These are phyloP conservation scores for Diaporthe velutina DNA, from an alignment of 2,329 filamentous ascomycete species.

Conservation along the genomic window DNA sequence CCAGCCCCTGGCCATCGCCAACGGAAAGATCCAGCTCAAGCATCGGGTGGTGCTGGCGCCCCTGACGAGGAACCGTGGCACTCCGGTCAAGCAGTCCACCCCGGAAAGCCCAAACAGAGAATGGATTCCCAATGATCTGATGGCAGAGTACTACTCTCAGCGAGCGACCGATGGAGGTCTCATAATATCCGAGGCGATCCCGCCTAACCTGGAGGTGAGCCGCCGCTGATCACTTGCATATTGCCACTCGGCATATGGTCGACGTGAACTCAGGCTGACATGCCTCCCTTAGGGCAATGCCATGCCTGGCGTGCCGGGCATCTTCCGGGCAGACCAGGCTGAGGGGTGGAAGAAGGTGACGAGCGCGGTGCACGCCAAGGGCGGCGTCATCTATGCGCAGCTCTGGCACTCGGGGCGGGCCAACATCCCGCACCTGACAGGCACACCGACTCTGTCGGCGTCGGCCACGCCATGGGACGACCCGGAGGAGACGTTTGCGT, in stretches of 20 bases:
- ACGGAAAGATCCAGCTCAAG: slow-evolving; percentile 35
- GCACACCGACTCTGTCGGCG: slow-evolving; percentile 26
- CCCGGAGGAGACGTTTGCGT: slow-evolving; percentile 25
- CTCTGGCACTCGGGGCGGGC: slow-evolving; percentile 71
- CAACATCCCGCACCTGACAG: slow-evolving; percentile 38
- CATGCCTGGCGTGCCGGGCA: slow-evolving; percentile 63
- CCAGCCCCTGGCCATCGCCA: slow-evolving; percentile 50
- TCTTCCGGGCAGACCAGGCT: slow-evolving; percentile 66
- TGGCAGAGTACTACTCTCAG: slow-evolving; percentile 37
- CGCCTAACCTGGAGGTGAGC: slow-evolving; percentile 33
- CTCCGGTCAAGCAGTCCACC: slow-evolving; percentile 33
- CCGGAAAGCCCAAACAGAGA: slow-evolving; percentile 35
- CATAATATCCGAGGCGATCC: slow-evolving; percentile 36
- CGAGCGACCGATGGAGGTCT: slow-evolving; percentile 35
- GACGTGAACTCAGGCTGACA: neutral
- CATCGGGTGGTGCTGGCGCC: slow-evolving; percentile 40
- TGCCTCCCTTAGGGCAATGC: slow-evolving; percentile 38
- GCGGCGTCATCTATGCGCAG: slow-evolving; percentile 69
- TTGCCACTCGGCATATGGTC: neutral
- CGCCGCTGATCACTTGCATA: neutral
- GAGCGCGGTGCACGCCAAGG: slow-evolving; percentile 70
- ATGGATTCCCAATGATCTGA: slow-evolving; percentile 37
- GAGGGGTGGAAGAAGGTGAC: slow-evolving; percentile 70
- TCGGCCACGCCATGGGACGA: slow-evolving; percentile 35
- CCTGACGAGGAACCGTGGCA: slow-evolving; percentile 39